phyloP scores from a whole-genome alignment of 2,329 filamentous ascomycete genomes.

The Thelonectria blattea region DNA sequence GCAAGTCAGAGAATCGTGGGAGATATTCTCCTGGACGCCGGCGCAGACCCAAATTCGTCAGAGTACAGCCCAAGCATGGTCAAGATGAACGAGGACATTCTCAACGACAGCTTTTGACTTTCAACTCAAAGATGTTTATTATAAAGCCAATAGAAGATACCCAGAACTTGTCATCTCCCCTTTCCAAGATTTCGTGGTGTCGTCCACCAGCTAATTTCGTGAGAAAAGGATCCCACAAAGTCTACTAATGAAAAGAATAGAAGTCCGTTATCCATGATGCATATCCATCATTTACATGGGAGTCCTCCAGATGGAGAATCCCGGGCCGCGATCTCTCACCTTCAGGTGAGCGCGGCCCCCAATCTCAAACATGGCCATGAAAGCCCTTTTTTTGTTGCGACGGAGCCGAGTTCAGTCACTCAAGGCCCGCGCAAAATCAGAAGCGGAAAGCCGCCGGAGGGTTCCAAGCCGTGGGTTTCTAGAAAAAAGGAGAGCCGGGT shows the following conservation, averaged over 20 bases:
- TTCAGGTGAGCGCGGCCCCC: background rate
- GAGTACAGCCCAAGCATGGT: conserved; percentile 71
- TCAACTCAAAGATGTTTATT: conserved; percentile 3
- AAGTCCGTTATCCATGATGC: background rate
- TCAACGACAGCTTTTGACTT: conserved; percentile 66
- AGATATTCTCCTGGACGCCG: conserved; percentile 78
- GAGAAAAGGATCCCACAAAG: background rate
- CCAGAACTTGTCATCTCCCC: background rate
- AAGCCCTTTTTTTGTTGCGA: background rate
- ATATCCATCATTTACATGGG: background rate
- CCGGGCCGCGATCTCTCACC: background rate
- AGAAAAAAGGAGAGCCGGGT: background rate
- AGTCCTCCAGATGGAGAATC: no score
- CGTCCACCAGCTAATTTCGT: background rate
- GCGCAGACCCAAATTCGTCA: conserved; percentile 61
- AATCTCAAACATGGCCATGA: background rate
- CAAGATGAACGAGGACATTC: conserved; percentile 66
- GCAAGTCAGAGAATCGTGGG: conserved; percentile 83
- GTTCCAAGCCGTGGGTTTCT: background rate
- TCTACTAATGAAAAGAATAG: background rate
- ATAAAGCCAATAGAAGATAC: conserved; percentile 14
- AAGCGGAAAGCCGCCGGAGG: background rate
- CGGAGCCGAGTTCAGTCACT: background rate
- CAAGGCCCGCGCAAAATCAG: background rate
- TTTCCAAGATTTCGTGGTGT: background rate